Percentiles rank a stretch among this genome's conserved stretches.
Conservation (phyloP, 2,329 filamentous ascomycete species). For the Aspergillus luchuensis region DNA sequence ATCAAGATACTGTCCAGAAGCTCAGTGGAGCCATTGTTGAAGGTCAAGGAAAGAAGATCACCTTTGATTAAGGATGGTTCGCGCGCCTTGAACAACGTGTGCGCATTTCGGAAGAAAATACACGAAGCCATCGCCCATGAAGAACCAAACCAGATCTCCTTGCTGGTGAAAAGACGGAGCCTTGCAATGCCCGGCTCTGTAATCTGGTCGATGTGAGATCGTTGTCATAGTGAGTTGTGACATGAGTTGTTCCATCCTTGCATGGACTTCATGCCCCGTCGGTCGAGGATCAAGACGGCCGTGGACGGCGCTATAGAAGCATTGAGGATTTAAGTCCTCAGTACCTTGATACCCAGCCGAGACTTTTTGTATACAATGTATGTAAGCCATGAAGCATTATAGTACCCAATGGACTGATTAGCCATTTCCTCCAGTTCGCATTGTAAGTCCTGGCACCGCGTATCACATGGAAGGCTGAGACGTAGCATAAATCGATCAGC, state of each 20-base stretch:
- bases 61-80: slow-evolving; percentile 63
- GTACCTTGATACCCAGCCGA: slow-evolving; percentile 18
- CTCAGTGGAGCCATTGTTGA: slow-evolving; percentile 79
- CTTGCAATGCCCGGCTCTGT: background rate
- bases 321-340: background rate
- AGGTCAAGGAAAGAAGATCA: slow-evolving; percentile 76
- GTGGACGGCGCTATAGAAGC: background rate
- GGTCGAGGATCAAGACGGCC: background rate
- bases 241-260: slow-evolving; percentile 3
- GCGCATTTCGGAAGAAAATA: background rate
- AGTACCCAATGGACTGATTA: background rate
- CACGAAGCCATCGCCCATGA: background rate
- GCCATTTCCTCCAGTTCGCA: background rate
- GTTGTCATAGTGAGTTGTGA: background rate
- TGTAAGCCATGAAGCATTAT: background rate
- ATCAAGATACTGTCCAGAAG: slow-evolving; percentile 58
- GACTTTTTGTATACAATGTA: slow-evolving; percentile 1
- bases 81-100: background rate
- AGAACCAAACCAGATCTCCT: background rate
- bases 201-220: background rate
- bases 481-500: too few relatives aligned
- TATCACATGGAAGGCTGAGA: background rate
- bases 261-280: background rate
- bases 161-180: background rate
- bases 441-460: background rate